Evolutionary conservation across 1,284 basidiomycete species (phyloP).

Genomic region (Rhizoctonia solani): DNA sequence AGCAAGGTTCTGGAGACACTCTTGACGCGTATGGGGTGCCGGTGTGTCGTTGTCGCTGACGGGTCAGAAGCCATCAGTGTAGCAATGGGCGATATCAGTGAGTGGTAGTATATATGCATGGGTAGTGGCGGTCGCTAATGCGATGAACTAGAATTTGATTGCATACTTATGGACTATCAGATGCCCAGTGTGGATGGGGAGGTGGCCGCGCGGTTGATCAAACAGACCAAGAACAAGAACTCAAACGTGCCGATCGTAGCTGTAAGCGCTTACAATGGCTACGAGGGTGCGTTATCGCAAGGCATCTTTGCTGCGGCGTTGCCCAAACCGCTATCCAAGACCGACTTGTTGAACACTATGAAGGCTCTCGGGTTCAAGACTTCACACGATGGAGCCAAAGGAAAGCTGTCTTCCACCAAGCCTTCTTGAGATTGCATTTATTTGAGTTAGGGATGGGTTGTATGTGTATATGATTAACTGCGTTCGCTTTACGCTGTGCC

Average conservation of each 20-base stretch:
- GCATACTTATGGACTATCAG: constrained; percentile 86
- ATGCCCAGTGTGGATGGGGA: constrained; percentile 94
- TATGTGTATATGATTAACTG: too few relatives aligned
- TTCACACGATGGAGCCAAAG: constrained; percentile 20
- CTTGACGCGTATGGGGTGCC: constrained; percentile 88
- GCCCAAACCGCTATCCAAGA: constrained; percentile 85
- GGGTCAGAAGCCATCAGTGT: constrained; percentile 96
- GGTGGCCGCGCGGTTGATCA: constrained; percentile 90
- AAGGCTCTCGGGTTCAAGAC: constrained; percentile 76
- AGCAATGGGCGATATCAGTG: constrained; percentile 94
- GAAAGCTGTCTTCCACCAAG: constrained; percentile 11
- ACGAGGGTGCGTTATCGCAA: constrained; percentile 65
- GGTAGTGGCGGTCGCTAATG: constrained; percentile 2
- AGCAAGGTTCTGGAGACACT: constrained; percentile 95
- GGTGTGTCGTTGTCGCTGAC: constrained; percentile 91
- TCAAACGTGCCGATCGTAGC: constrained; percentile 89
- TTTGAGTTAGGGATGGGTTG: background rate
- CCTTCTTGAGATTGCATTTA: background rate
- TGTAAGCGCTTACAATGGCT: constrained; percentile 79
- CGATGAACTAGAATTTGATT: constrained; percentile 70
- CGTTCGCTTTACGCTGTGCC: background rate
- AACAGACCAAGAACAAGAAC: constrained; percentile 92
- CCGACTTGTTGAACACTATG: constrained; percentile 78
- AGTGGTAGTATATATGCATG: constrained; percentile 49
- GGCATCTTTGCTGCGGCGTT: constrained; percentile 85